phyloP scores from a whole-genome alignment of 2,329 filamentous ascomycete species.

The Verticillium albo-atrum region DNA sequence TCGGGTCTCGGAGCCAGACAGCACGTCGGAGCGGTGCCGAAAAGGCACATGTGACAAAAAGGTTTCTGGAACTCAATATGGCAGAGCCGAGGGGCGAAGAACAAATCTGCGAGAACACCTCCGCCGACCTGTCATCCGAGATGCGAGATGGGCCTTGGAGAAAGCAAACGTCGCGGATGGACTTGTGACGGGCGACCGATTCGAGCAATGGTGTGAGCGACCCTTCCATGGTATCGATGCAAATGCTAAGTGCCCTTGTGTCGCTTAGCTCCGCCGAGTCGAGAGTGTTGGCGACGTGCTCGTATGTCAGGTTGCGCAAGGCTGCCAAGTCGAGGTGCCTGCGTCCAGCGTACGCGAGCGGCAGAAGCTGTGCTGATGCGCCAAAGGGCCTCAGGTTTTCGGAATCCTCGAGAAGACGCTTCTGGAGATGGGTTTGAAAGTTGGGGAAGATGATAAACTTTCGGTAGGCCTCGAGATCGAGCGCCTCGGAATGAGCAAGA shows the following conservation, averaged over 20 bases:
- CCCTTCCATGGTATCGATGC: not conserved
- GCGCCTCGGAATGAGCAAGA: not conserved
- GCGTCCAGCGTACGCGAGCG: constrained; percentile 1
- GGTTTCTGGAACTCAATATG: not conserved
- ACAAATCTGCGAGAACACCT: not conserved
- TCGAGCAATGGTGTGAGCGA: not conserved
- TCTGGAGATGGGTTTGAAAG: not conserved
- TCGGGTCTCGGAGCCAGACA: not conserved
- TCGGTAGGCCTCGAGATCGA: not conserved
- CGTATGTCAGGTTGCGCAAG: not conserved
- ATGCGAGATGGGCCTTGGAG: not conserved
- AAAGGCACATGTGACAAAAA: constrained; percentile 2
- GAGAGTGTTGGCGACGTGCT: not conserved
- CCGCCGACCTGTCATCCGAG: not conserved
- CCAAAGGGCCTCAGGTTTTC: not conserved
- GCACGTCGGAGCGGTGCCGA: not conserved
- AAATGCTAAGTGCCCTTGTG: not conserved
- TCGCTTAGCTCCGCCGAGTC: not conserved
- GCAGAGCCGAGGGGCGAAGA: not conserved
- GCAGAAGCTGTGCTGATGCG: not conserved
- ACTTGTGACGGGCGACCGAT: not conserved
- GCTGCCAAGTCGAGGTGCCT: constrained; percentile 1
- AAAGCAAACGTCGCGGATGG: constrained; percentile 1
- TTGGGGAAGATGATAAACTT: not conserved
- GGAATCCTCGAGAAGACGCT: not conserved